A percentile compares a stretch with the other conserved stretches of the same genome.
Evolutionary conservation across 2,329 filamentous ascomycete species (phyloP).

Genomic region (Chaetothyriales sp.): DNA sequence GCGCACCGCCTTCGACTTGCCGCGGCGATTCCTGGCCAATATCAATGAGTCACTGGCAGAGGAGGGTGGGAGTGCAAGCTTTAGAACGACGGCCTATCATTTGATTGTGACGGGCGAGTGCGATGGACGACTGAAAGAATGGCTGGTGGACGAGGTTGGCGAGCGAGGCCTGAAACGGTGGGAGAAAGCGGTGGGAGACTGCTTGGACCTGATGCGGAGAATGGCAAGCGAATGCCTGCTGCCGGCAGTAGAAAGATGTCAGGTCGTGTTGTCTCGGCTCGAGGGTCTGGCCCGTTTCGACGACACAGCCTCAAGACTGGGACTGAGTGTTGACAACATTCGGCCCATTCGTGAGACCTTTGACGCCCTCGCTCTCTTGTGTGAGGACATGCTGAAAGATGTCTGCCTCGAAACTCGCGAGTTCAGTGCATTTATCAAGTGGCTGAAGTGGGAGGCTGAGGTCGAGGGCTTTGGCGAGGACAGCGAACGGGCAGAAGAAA

Average conservation of each 20-base stretch:
- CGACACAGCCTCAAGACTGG: slow-evolving; percentile 49
- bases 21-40: slow-evolving; percentile 59
- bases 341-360: slow-evolving; percentile 51
- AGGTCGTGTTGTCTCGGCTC: slow-evolving; percentile 66
- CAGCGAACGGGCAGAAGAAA: slow-evolving; percentile 48
- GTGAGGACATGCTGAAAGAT: slow-evolving; percentile 55
- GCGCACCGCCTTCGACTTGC: slow-evolving; percentile 66
- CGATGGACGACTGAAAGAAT: slow-evolving; percentile 61
- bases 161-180: slow-evolving; percentile 83
- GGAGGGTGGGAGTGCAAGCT: slow-evolving; percentile 33
- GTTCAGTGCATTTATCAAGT: slow-evolving; percentile 64
- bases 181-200: slow-evolving; percentile 71
- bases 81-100: slow-evolving; percentile 68
- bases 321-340: slow-evolving; percentile 46
- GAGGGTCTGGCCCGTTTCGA: slow-evolving; percentile 72
- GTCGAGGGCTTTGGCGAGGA: slow-evolving; percentile 51
- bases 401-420: slow-evolving; percentile 63
- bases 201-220: slow-evolving; percentile 60
- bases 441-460: slow-evolving; percentile 74
- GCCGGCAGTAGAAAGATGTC: slow-evolving; percentile 70
- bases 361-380: slow-evolving; percentile 58
- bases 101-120: slow-evolving; percentile 72
- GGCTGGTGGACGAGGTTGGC: slow-evolving; percentile 69
- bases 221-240: slow-evolving; percentile 78
- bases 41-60: slow-evolving; percentile 61